These are phyloP conservation scores for Aspergillus fructus DNA, from an alignment of 2,329 filamentous ascomycete species.

Conservation along the genomic window DNA sequence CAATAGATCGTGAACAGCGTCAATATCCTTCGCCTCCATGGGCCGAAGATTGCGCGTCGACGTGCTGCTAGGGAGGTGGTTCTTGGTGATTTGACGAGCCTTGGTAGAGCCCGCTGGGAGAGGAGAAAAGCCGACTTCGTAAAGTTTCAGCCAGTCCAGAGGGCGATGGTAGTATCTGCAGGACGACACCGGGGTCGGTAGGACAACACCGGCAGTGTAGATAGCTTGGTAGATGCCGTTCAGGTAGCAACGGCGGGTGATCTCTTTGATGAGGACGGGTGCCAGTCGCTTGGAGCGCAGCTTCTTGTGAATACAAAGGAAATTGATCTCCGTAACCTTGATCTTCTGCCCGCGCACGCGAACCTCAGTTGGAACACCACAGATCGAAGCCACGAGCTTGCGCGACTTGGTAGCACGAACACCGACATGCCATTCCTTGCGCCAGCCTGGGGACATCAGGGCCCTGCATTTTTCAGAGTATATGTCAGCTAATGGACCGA, in stretches of 20 bases:
- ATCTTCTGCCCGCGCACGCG: slow-evolving; percentile 75
- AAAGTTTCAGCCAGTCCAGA: slow-evolving; percentile 93
- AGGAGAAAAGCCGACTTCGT: slow-evolving; percentile 91
- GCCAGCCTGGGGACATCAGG: slow-evolving; percentile 91
- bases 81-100: slow-evolving; percentile 80
- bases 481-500: background rate
- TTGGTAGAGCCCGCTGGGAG: slow-evolving; percentile 82
- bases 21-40: slow-evolving; percentile 77
- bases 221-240: slow-evolving; percentile 90
- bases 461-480: slow-evolving; percentile 59
- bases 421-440: slow-evolving; percentile 90
- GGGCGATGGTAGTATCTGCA: slow-evolving; percentile 94
- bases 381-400: slow-evolving; percentile 94
- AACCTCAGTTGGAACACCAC: slow-evolving; percentile 81
- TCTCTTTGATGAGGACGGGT: slow-evolving; percentile 94
- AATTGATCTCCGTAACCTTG: slow-evolving; percentile 90
- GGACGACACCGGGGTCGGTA: slow-evolving; percentile 88
- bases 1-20: slow-evolving; percentile 71
- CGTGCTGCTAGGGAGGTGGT: slow-evolving; percentile 74
- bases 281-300: slow-evolving; percentile 88
- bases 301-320: slow-evolving; percentile 97
- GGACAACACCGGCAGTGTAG: slow-evolving; percentile 87
- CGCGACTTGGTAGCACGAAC: slow-evolving; percentile 79
- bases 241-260: slow-evolving; percentile 87
- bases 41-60: slow-evolving; percentile 71